Conservation (phyloP, 2,329 filamentous ascomycete genomes). For the Microascus cirrosus region DNA sequence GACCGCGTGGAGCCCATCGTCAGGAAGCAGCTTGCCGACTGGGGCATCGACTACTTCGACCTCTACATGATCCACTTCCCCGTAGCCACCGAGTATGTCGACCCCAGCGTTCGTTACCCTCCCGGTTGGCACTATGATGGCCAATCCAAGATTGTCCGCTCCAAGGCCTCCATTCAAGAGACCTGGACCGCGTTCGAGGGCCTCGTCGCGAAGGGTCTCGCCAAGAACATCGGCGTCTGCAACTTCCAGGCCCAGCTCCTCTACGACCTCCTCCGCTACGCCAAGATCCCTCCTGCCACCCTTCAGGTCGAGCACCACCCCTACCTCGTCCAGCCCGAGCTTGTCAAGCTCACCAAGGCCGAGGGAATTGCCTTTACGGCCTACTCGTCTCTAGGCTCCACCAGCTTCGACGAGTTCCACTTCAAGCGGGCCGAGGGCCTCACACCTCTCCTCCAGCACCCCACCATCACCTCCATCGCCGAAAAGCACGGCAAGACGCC, state of each 20-base stretch:
- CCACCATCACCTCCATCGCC: constrained; percentile 52
- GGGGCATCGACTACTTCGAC: constrained; percentile 82
- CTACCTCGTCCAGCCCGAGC: constrained; percentile 65
- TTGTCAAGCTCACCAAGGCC: constrained; percentile 57
- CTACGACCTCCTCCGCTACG: constrained; percentile 71
- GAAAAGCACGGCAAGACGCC: constrained; percentile 61
- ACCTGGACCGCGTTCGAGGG: constrained; percentile 76
- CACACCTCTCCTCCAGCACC: constrained; percentile 60
- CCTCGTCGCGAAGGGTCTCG: constrained; percentile 57
- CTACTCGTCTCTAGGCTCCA: constrained; percentile 75
- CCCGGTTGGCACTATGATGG: constrained; percentile 65
- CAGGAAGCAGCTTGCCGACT: constrained; percentile 69
- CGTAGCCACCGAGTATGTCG: constrained; percentile 74
- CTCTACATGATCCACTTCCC: constrained; percentile 87
- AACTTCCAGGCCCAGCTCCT: constrained; percentile 74
- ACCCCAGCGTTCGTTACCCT: constrained; percentile 68
- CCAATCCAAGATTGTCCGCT: constrained; percentile 46
- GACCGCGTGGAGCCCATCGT: constrained; percentile 66
- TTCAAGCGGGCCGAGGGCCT: constrained; percentile 53
- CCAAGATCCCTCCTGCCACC: constrained; percentile 60
- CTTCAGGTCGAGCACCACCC: constrained; percentile 89
- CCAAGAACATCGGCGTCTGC: constrained; percentile 65
- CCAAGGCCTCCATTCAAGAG: constrained; percentile 64
- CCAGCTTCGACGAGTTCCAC: constrained; percentile 67
- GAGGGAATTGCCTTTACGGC: constrained; percentile 68